A percentile compares a stretch with the other conserved stretches of the same genome.
phyloP scores from a whole-genome alignment of 148 eudicot species.

The Dysphania ambrosioides region DNA sequence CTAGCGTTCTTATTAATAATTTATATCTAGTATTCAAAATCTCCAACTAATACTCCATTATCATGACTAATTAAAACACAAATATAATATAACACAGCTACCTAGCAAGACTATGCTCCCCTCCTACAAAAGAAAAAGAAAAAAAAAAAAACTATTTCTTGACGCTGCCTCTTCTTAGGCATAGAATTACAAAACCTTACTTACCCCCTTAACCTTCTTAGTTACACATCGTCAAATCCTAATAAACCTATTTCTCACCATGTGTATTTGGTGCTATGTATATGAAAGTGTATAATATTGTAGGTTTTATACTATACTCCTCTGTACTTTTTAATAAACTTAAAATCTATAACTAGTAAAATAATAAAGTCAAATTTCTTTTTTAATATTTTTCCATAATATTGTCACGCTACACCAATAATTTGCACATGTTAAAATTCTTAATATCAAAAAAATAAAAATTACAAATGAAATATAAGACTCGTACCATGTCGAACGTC shows the following conservation, averaged over 20 bases:
- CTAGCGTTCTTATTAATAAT: not conserved
- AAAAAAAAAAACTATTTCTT: not conserved
- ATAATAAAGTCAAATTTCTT: not conserved
- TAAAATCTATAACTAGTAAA: not conserved
- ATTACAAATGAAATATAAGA: not conserved
- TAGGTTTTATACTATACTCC: too few species aligned
- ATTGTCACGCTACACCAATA: not conserved
- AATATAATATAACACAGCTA: slow-evolving; percentile 11
- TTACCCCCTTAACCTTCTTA: not conserved
- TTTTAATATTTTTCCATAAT: not conserved
- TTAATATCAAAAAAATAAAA: too few species aligned
- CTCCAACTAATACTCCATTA: slow-evolving; percentile 9
- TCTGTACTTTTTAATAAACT: not conserved
- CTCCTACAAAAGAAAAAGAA: not conserved
- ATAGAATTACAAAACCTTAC: not conserved
- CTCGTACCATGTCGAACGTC: not conserved
- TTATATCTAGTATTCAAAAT: not conserved
- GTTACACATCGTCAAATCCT: too few species aligned
- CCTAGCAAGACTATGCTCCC: slow-evolving; percentile 12
- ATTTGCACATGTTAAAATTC: not conserved
- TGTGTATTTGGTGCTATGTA: too few species aligned
- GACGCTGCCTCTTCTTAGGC: not conserved
- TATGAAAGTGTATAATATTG: too few species aligned
- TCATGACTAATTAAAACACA: not conserved
- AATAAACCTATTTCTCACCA: too few species aligned